Conservation (phyloP, 805 yeast genomes). For the Wickerhamiella dianesei region DNA sequence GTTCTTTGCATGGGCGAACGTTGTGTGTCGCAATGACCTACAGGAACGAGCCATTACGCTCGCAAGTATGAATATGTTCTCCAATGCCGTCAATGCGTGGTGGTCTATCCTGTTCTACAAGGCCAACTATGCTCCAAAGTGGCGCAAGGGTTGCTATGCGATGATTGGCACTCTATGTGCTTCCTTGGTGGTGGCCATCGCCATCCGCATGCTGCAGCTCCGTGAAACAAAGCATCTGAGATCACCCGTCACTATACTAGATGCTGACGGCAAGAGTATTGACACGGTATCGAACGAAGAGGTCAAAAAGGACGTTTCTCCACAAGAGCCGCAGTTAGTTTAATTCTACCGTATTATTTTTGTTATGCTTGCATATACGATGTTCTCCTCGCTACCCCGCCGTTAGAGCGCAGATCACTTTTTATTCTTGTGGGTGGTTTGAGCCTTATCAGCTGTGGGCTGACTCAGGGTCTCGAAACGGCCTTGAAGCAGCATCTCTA, state of each 20-base stretch:
- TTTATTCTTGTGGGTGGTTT: not conserved
- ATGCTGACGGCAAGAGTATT: not conserved
- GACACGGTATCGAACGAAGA: not conserved
- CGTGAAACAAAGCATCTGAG: not conserved
- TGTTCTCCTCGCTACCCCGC: too few relatives aligned
- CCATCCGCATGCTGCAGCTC: not conserved
- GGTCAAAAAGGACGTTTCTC: not conserved
- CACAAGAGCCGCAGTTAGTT: too few relatives aligned
- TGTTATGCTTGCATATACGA: too few relatives aligned
- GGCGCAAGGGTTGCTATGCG: not conserved
- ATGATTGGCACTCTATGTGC: not conserved
- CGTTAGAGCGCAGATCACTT: too few relatives aligned
- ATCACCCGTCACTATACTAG: not conserved
- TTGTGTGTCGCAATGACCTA: not conserved
- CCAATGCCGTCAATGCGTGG: constrained; percentile 1
- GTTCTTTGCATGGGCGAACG: constrained; percentile 1
- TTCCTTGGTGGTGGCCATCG: not conserved
- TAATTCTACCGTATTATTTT: too few relatives aligned
- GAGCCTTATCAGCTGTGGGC: not conserved
- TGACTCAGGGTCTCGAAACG: not conserved
- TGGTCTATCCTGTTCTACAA: not conserved
- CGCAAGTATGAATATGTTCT: constrained; percentile 1
- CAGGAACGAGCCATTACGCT: not conserved
- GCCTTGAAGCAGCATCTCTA: not conserved
- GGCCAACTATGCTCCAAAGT: not conserved